Evolutionary conservation across 257 asterid species (phyloP).

Genomic region (Fraxinus quadrangulata): DNA sequence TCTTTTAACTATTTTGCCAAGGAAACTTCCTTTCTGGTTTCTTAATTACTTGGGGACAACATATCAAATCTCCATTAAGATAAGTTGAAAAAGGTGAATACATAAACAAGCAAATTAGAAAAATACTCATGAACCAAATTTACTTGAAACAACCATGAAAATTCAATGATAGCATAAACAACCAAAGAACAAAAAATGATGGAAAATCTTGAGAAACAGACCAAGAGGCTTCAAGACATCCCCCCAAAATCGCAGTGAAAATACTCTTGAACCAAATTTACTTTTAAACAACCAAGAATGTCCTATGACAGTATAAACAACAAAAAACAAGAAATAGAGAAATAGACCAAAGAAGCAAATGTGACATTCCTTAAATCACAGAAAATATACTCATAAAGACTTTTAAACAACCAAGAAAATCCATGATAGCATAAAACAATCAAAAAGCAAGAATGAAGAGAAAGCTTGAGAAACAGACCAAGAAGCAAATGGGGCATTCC

Average conservation of each 20-base stretch:
- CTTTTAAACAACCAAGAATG: background rate
- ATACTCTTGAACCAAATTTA: background rate
- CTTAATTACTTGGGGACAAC: background rate
- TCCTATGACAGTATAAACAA: background rate
- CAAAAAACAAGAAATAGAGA: slow-evolving; percentile 10
- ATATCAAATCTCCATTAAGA: background rate
- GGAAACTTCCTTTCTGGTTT: background rate
- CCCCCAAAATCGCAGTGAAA: background rate
- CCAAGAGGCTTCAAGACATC: background rate
- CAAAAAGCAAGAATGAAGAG: background rate
- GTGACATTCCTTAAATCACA: slow-evolving; percentile 89
- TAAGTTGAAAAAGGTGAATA: background rate
- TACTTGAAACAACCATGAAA: background rate
- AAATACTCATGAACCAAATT: background rate
- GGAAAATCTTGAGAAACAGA: background rate
- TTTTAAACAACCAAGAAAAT: background rate
- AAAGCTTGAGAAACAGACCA: slow-evolving; percentile 53
- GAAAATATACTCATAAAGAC: background rate
- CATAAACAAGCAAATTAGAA: background rate
- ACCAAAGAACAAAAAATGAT: background rate
- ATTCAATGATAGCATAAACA: background rate
- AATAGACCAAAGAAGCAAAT: slow-evolving; percentile 93
- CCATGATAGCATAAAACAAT: background rate
- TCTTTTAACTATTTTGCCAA: background rate
- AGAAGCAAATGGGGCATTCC: slow-evolving; percentile 99